Evolutionary conservation across 768 basidiomycete species (phyloP).

Genomic region (Amanita fuliginea): DNA sequence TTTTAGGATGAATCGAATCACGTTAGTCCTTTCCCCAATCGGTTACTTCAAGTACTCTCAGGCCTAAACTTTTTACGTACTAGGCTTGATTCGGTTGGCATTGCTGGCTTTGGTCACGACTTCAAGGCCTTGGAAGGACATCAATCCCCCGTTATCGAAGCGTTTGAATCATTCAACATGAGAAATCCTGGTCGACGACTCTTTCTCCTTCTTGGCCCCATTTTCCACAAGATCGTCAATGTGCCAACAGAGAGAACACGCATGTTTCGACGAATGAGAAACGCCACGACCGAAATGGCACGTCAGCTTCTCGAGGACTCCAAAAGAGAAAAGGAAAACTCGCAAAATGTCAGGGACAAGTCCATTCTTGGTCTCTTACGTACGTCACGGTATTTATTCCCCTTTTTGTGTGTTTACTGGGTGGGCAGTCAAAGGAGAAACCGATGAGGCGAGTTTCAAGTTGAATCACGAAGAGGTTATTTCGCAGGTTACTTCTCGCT

Average conservation of each 20-base stretch:
- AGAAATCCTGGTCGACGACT: constrained; percentile 11
- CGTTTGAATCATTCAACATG: constrained; percentile 25
- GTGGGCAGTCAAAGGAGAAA: constrained; percentile 20
- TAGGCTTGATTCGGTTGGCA: constrained; percentile 48
- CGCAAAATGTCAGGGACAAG: constrained; percentile 19
- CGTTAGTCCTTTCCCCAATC: constrained; percentile 16
- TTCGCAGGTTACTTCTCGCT: constrained; percentile 18
- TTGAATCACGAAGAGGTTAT: constrained; percentile 28
- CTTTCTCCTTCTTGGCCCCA: constrained; percentile 23
- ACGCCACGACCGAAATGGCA: constrained; percentile 27
- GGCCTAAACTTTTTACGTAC: background rate
- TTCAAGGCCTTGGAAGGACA: constrained; percentile 43
- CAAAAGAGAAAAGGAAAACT: constrained; percentile 19
- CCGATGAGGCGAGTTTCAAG: constrained; percentile 15
- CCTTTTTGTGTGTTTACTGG: too few relatives aligned
- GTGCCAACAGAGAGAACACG: constrained; percentile 24
- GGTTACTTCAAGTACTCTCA: too few relatives aligned
- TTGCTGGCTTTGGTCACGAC: constrained; percentile 48
- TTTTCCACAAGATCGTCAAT: constrained; percentile 22
- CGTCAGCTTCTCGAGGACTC: constrained; percentile 25
- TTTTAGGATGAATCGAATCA: constrained; percentile 32
- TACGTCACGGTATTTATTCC: constrained; percentile 11
- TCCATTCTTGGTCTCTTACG: constrained; percentile 28
- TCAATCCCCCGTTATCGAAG: constrained; percentile 26
- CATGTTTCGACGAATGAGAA: constrained; percentile 18